Conservation (phyloP, 768 basidiomycete species). For the Russula lepida region DNA sequence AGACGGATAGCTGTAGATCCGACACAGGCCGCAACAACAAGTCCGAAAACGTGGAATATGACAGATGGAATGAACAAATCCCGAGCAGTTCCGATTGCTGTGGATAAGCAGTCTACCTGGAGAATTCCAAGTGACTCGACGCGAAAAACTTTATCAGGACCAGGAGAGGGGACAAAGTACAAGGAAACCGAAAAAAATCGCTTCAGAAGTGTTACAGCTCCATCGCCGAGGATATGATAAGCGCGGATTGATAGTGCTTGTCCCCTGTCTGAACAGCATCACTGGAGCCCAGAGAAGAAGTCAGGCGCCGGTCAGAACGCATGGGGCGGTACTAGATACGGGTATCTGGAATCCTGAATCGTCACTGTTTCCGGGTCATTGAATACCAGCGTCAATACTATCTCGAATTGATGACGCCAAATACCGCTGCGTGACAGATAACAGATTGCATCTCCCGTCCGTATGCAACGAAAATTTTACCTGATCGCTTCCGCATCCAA, state of each 20-base stretch:
- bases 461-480: neutral
- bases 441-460: neutral
- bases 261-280: neutral
- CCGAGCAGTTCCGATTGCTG: no score
- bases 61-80: neutral
- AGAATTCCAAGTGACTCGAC: neutral
- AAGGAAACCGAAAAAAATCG: neutral
- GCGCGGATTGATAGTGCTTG: neutral
- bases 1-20: neutral
- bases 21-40: neutral
- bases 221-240: neutral
- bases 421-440: neutral
- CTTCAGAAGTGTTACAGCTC: neutral
- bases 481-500: neutral
- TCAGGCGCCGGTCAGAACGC: neutral
- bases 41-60: neutral
- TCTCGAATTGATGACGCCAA: neutral
- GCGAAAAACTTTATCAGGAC: no score
- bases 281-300: neutral
- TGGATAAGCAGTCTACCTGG: neutral
- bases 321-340: neutral
- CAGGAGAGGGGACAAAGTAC: neutral
- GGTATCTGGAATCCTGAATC: neutral
- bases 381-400: neutral
- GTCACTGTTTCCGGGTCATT: neutral